Percentiles rank a stretch among this genome's conserved stretches.
These are phyloP conservation scores for Daldinia bambusicola DNA, from an alignment of 495 filamentous ascomycete species.

Conservation along the genomic window DNA sequence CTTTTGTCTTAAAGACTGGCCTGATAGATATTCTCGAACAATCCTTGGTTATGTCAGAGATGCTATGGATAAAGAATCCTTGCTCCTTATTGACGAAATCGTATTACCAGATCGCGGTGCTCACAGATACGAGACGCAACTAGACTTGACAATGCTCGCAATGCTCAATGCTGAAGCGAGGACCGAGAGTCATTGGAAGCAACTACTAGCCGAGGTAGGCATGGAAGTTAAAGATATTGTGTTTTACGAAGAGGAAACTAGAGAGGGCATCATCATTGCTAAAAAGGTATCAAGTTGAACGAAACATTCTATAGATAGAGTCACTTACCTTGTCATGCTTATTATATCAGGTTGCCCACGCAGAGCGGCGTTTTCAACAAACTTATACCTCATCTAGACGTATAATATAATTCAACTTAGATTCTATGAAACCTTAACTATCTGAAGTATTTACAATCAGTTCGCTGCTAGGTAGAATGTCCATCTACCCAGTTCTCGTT, in stretches of 20 bases:
- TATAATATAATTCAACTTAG: not conserved
- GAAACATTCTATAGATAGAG: not conserved
- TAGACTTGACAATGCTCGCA: slow-evolving; percentile 57
- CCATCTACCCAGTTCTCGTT: too few relatives aligned
- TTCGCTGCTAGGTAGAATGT: too few relatives aligned
- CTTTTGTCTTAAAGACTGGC: slow-evolving; percentile 50
- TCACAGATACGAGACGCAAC: slow-evolving; percentile 39
- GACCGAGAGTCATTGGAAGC: slow-evolving; percentile 55
- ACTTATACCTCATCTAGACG: not conserved
- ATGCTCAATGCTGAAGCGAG: slow-evolving; percentile 54
- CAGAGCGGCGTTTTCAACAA: not conserved
- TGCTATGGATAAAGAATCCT: slow-evolving; percentile 54
- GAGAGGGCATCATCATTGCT: slow-evolving; percentile 37
- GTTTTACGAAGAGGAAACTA: slow-evolving; percentile 35
- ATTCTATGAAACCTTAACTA: too few relatives aligned
- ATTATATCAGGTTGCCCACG: not conserved
- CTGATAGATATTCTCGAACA: slow-evolving; percentile 50
- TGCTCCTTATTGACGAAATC: slow-evolving; percentile 58
- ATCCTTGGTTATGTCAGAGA: slow-evolving; percentile 53
- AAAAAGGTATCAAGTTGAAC: slow-evolving; percentile 20
- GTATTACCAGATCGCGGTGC: slow-evolving; percentile 52
- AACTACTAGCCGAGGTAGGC: slow-evolving; percentile 51
- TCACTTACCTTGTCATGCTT: not conserved
- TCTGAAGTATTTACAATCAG: too few relatives aligned
- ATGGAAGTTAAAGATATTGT: slow-evolving; percentile 45